These are phyloP conservation scores for Pinus tabuliformis DNA, from an alignment of 75 land plant species.

Conservation along the genomic window DNA sequence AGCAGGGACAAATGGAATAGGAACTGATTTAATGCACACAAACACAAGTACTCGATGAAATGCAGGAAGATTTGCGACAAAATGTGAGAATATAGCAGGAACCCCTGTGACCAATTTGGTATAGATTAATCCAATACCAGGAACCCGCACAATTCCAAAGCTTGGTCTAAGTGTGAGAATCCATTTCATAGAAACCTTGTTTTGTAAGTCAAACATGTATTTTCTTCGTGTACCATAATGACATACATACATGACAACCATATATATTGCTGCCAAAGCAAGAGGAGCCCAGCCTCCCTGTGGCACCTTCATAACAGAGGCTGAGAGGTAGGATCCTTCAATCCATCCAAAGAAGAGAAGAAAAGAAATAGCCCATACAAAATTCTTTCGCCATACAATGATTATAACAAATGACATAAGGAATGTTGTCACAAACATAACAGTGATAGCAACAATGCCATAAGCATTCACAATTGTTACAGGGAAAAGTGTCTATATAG, in stretches of 20 bases:
- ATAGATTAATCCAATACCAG: constrained; percentile 55
- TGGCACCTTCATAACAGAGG: constrained; percentile 37
- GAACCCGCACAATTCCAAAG: constrained; percentile 54
- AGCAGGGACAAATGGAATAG: constrained; percentile 56
- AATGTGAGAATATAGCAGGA: constrained; percentile 56
- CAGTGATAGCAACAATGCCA: constrained; percentile 79
- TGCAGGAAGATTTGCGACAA: constrained; percentile 72
- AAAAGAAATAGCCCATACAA: constrained; percentile 36
- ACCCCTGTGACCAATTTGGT: constrained; percentile 49
- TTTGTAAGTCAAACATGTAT: constrained; percentile 50
- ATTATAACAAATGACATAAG: constrained; percentile 75
- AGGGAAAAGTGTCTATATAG: too few species aligned
- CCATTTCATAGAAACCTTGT: constrained; percentile 56
- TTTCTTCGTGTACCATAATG: constrained; percentile 59
- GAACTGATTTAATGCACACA: constrained; percentile 64
- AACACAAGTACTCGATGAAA: constrained; percentile 66
- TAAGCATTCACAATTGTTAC: too few species aligned
- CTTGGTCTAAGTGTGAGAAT: constrained; percentile 44
- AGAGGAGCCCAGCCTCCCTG: constrained; percentile 60
- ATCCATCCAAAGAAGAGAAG: constrained; percentile 48
- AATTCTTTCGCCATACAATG: constrained; percentile 70
- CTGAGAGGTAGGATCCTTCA: constrained; percentile 42
- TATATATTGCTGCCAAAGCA: constrained; percentile 30
- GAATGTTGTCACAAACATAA: constrained; percentile 82
- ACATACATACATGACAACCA: constrained; percentile 46